phyloP scores from a whole-genome alignment of 345 rosid species.

The Rhodamnia argentea region DNA sequence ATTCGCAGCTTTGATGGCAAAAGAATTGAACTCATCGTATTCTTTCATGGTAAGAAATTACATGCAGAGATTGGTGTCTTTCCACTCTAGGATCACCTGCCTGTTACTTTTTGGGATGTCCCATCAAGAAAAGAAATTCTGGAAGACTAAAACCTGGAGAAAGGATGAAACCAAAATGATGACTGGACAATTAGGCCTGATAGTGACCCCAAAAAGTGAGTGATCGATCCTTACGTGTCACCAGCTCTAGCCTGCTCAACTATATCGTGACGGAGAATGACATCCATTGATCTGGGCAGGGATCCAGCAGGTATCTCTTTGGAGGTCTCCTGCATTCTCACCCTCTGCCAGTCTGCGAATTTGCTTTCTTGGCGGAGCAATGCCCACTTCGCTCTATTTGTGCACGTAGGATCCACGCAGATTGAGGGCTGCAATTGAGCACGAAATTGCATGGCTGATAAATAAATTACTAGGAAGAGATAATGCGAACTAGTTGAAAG shows the following conservation, averaged over 20 bases:
- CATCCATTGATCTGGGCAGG: conserved; percentile 89
- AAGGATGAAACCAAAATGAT: not conserved
- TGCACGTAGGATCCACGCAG: conserved; percentile 59
- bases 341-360: conserved; percentile 98
- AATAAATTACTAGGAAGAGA: not conserved
- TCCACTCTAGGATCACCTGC: not conserved
- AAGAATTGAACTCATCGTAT: not conserved
- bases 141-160: not conserved
- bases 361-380: conserved; percentile 91
- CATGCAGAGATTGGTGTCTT: not conserved
- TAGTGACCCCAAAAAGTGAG: not conserved
- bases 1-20: not conserved
- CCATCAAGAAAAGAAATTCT: not conserved
- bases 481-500: not conserved
- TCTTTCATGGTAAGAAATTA: not conserved
- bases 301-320: conserved; percentile 97
- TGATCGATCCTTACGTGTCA: conserved; percentile 53
- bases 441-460: not conserved
- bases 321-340: conserved; percentile 96
- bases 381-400: conserved; percentile 66
- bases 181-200: not conserved
- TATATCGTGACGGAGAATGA: conserved; percentile 89
- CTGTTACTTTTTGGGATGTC: not conserved
- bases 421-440: conserved; percentile 63
- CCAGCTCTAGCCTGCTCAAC: conserved; percentile 99